Percentiles rank a stretch among this genome's conserved stretches.
phyloP scores from a whole-genome alignment of 2,329 filamentous ascomycete species.

The Uncinocarpus reesii region DNA sequence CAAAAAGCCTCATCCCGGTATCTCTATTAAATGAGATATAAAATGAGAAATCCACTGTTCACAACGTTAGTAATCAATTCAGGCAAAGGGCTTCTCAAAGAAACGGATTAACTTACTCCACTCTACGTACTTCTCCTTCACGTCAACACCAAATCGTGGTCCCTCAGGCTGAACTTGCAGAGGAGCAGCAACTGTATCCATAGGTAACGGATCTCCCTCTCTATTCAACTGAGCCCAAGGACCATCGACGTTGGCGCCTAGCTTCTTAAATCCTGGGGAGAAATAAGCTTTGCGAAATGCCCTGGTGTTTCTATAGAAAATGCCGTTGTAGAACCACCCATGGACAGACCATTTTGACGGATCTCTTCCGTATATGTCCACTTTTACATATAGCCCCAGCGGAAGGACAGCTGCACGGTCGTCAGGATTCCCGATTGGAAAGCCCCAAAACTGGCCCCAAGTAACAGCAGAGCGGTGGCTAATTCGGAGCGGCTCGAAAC shows the following conservation, averaged over 20 bases:
- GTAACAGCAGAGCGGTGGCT: constrained; percentile 23
- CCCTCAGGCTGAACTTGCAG: constrained; percentile 28
- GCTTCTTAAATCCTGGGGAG: constrained; percentile 7
- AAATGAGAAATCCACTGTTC: constrained; percentile 41
- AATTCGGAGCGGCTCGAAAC: constrained; percentile 21
- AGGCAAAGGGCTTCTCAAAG: neutral
- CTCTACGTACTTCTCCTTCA: constrained; percentile 39
- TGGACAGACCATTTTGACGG: constrained; percentile 8
- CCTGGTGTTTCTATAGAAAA: constrained; percentile 5
- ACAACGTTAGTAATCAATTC: neutral
- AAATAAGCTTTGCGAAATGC: constrained; percentile 8
- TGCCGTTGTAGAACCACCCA: constrained; percentile 11
- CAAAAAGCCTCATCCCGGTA: constrained; percentile 40
- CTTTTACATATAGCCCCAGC: constrained; percentile 5
- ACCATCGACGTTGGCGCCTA: constrained; percentile 6
- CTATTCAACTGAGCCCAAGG: constrained; percentile 5
- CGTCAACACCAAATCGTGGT: constrained; percentile 35
- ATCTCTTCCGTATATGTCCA: constrained; percentile 8
- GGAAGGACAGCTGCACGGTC: constrained; percentile 8
- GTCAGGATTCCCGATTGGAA: constrained; percentile 2
- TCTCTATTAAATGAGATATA: constrained; percentile 40
- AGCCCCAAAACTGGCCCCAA: constrained; percentile 17
- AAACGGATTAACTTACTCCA: constrained; percentile 27
- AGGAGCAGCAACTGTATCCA: constrained; percentile 2
- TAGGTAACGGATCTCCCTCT: neutral